phyloP scores from a whole-genome alignment of 176 grass and related monocot genomes.

The Triticum urartu region DNA sequence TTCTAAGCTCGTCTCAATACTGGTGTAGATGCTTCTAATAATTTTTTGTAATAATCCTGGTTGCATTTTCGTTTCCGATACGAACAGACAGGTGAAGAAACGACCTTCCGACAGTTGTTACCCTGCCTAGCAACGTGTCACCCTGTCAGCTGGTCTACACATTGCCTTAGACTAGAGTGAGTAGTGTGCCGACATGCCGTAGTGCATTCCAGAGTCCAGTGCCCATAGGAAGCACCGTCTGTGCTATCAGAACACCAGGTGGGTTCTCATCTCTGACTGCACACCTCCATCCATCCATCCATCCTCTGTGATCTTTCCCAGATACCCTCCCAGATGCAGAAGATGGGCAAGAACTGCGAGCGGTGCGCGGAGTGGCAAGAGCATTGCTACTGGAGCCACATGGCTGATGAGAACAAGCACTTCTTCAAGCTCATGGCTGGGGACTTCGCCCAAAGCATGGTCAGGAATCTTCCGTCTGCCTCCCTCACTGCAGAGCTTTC shows the following conservation, averaged over 20 bases:
- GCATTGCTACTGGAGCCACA: constrained; percentile 54
- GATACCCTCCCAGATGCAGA: not conserved
- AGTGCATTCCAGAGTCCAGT: not conserved
- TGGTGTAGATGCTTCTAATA: no score
- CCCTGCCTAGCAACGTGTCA: not conserved
- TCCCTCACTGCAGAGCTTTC: not conserved
- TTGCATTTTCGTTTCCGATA: not conserved
- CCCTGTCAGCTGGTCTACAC: not conserved
- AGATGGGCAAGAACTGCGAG: not conserved
- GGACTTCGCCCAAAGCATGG: constrained; percentile 44
- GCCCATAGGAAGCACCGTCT: not conserved
- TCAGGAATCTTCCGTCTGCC: not conserved
- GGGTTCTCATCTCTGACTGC: not conserved
- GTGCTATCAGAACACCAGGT: not conserved
- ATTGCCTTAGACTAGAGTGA: not conserved
- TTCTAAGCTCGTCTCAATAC: no score
- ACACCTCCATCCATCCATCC: not conserved
- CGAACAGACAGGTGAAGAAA: not conserved
- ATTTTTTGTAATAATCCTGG: no score
- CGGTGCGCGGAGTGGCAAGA: constrained; percentile 32
- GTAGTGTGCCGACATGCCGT: not conserved
- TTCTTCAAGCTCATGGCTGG: constrained; percentile 41
- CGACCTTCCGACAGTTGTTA: not conserved
- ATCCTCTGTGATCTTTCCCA: not conserved
- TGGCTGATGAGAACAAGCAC: constrained; percentile 42